Conservation (phyloP, 1,284 basidiomycete species). For the Melampsora allii-populina region DNA sequence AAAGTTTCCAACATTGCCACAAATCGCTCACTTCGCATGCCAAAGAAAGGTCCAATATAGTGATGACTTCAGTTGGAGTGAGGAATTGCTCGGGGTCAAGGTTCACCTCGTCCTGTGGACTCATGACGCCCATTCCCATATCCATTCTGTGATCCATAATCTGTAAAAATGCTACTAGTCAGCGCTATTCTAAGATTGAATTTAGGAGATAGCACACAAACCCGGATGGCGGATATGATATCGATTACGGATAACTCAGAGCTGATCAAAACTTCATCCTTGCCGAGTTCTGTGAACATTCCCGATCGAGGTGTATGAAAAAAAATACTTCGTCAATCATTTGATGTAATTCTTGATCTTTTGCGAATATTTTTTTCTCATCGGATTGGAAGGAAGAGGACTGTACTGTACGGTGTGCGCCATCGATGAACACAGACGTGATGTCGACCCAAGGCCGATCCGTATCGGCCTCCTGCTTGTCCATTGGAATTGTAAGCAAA, state of each 20-base stretch:
- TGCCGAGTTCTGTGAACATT: neutral
- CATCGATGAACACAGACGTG: constrained; percentile 12
- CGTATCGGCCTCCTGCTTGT: too few relatives aligned
- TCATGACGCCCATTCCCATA: constrained; percentile 65
- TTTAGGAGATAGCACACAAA: neutral
- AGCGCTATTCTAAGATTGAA: neutral
- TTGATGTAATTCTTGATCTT: too few relatives aligned
- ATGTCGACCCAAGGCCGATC: constrained; percentile 12
- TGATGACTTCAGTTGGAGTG: constrained; percentile 72
- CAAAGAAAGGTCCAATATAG: constrained; percentile 76
- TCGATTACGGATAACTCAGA: constrained; percentile 6
- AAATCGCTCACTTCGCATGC: constrained; percentile 67
- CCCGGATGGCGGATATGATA: constrained; percentile 37
- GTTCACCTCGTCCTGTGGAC: constrained; percentile 47
- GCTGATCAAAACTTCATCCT: constrained; percentile 17
- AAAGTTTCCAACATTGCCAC: neutral
- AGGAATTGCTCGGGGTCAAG: constrained; percentile 68
- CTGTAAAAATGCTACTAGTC: constrained; percentile 55
- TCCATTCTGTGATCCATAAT: constrained; percentile 88
- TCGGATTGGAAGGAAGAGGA: constrained; percentile 22
- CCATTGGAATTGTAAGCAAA: too few relatives aligned
- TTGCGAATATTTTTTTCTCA: too few relatives aligned
- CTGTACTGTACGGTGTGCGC: constrained; percentile 39
- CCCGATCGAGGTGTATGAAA: too few relatives aligned
- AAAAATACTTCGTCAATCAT: too few relatives aligned